A percentile compares a stretch with the other conserved stretches of the same genome.
phyloP scores from a whole-genome alignment of 805 yeast genomes.

The Hanseniaspora vineae region DNA sequence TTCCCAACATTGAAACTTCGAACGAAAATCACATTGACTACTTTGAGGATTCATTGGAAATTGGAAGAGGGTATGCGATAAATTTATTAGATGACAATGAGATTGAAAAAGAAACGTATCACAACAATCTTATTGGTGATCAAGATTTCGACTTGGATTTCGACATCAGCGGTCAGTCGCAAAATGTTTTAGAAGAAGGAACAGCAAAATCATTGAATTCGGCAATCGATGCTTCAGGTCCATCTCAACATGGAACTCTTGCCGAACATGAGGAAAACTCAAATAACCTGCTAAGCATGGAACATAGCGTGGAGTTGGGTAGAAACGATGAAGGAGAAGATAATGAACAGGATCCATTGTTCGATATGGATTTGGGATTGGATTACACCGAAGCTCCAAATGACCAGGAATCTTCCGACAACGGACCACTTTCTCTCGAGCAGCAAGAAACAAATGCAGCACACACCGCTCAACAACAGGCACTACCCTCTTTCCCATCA shows the following conservation, averaged over 20 bases:
- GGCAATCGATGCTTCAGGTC: neutral
- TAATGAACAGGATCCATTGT: neutral
- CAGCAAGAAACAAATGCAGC: no score
- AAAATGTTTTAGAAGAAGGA: constrained; percentile 18
- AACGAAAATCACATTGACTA: constrained; percentile 10
- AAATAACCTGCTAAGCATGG: neutral
- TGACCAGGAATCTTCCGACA: no score
- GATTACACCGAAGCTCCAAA: no score
- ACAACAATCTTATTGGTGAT: constrained; percentile 28
- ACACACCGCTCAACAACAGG: neutral
- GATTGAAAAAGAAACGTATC: constrained; percentile 12
- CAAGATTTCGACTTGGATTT: constrained; percentile 42
- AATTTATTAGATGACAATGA: constrained; percentile 13
- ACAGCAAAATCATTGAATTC: constrained; percentile 5
- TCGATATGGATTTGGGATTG: neutral
- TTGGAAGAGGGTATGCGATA: constrained; percentile 39
- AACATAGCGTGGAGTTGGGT: neutral
- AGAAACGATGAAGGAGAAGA: neutral
- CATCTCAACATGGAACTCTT: neutral
- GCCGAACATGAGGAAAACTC: neutral
- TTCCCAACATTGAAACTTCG: constrained; percentile 8
- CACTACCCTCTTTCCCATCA: neutral
- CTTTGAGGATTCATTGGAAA: constrained; percentile 51
- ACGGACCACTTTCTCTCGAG: no score
- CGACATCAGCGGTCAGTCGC: constrained; percentile 25